Evolutionary conservation across 768 basidiomycete genomes (phyloP).

Genomic region (Albatrellus ellisii): DNA sequence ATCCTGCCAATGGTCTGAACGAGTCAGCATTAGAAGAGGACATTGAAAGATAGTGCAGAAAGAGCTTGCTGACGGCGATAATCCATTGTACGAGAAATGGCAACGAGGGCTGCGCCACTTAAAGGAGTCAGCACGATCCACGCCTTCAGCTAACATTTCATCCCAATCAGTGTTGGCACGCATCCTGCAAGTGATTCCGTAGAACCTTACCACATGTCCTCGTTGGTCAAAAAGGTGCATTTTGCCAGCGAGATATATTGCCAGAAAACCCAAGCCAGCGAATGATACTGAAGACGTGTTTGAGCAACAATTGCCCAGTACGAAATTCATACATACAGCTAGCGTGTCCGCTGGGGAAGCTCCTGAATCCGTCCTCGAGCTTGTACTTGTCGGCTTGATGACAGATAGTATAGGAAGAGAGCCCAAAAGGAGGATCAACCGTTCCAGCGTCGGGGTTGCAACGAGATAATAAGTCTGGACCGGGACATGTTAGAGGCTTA

Average conservation of each 20-base stretch:
- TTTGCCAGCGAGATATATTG: conserved; percentile 86
- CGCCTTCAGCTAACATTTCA: conserved; percentile 37
- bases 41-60: conserved; percentile 1
- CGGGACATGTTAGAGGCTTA: background rate
- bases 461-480: conserved; percentile 53
- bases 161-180: background rate
- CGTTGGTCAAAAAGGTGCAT: conserved; percentile 77
- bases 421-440: conserved; percentile 53
- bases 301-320: conserved; percentile 1
- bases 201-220: conserved; percentile 63
- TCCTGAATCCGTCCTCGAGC: conserved; percentile 77
- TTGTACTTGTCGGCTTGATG: conserved; percentile 47
- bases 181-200: conserved; percentile 13
- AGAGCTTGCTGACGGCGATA: conserved; percentile 61
- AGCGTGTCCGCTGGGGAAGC: conserved; percentile 87
- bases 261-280: conserved; percentile 81
- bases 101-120: conserved; percentile 62
- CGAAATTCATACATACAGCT: conserved; percentile 40
- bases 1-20: conserved; percentile 83
- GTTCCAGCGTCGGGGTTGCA: conserved; percentile 60
- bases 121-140: conserved; percentile 79
- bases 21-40: conserved; percentile 9
- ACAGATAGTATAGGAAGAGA: conserved; percentile 70
- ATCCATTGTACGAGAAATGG: conserved; percentile 86
- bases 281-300: conserved; percentile 55